A percentile compares a stretch with the other conserved stretches of the same genome.
Conservation (phyloP, 2,329 filamentous ascomycete genomes). For the Fusarium concolor region DNA sequence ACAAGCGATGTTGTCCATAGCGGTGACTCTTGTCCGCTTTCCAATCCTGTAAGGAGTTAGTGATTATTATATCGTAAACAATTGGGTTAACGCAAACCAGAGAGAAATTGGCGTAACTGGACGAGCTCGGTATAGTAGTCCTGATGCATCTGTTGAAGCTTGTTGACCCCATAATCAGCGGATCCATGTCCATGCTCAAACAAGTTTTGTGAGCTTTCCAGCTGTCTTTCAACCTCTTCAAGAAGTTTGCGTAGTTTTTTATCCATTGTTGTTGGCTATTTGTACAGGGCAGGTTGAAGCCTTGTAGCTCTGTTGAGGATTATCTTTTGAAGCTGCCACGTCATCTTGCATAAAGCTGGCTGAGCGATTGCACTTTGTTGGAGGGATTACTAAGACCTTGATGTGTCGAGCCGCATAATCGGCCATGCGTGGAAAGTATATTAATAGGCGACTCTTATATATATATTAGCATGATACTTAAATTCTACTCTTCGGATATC, state of each 20-base stretch:
- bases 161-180: not conserved
- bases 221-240: not conserved
- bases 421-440: too few species aligned
- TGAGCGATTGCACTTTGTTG: too few species aligned
- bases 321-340: not conserved
- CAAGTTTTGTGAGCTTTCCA: not conserved
- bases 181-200: not conserved
- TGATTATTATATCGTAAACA: not conserved
- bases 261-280: not conserved
- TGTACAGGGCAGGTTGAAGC: not conserved
- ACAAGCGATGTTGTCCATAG: too few species aligned
- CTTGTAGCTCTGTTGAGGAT: not conserved
- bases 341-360: not conserved
- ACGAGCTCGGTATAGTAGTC: not conserved
- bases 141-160: not conserved
- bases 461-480: too few species aligned
- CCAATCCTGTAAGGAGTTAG: fast-evolving
- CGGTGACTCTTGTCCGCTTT: fast-evolving
- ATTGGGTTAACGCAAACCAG: not conserved
- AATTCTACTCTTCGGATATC: too few species aligned
- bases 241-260: not conserved
- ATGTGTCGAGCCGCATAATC: too few species aligned
- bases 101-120: not conserved
- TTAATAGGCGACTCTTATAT: too few species aligned
- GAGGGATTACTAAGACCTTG: too few species aligned